Evolutionary conservation across 2,329 filamentous ascomycete genomes (phyloP).

Genomic region (Juglanconis sp.): DNA sequence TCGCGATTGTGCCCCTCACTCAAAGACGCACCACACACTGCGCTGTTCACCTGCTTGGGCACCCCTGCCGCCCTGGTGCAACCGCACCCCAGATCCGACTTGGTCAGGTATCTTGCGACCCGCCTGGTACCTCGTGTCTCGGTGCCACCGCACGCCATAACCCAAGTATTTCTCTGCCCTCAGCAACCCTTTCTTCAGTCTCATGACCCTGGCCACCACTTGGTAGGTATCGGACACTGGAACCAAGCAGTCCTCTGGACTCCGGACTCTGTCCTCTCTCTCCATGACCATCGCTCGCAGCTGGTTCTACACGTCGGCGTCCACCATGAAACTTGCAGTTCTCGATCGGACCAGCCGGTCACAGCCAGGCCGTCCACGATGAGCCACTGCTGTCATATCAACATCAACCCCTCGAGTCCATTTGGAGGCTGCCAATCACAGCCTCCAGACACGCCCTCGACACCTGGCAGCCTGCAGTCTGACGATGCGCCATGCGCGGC

Average conservation of each 20-base stretch:
- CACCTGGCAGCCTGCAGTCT: neutral
- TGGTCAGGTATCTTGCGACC: neutral
- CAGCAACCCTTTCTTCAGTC: neutral
- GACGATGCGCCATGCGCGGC: neutral
- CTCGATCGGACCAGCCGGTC: neutral
- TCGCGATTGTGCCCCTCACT: neutral
- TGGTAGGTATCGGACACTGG: no score
- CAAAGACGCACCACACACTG: neutral
- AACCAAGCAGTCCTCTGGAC: no score
- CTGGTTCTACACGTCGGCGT: neutral
- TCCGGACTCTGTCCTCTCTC: no score
- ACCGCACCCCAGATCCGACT: neutral
- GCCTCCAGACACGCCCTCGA: neutral
- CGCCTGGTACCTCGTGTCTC: neutral
- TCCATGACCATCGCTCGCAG: neutral
- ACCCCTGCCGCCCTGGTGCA: neutral
- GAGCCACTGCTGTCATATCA: neutral
- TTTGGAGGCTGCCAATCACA: neutral
- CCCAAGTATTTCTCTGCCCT: no score
- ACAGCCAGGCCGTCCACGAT: neutral
- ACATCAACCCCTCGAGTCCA: neutral
- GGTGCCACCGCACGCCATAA: neutral
- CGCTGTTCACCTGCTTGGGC: neutral
- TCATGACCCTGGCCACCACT: neutral
- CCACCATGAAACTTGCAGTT: neutral